Conservation (phyloP, 2,329 filamentous ascomycete genomes). For the Penicillium sp. region DNA sequence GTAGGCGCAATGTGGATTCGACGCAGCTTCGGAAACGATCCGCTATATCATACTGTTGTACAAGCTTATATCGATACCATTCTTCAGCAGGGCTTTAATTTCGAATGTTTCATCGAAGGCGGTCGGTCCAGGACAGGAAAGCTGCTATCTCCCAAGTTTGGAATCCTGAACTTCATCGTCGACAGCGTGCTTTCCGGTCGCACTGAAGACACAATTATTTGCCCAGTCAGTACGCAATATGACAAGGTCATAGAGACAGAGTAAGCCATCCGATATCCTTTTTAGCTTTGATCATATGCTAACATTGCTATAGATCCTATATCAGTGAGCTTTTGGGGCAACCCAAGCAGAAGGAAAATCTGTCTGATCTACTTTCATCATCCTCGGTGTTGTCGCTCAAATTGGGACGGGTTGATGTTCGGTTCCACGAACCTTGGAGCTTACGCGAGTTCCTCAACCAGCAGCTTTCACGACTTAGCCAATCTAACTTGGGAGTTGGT, state of each 20-base stretch:
- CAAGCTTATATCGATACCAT: conserved; percentile 95
- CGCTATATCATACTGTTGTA: conserved; percentile 87
- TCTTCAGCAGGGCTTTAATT: conserved; percentile 86
- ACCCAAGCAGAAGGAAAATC: conserved; percentile 93
- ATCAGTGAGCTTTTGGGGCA: conserved; percentile 91
- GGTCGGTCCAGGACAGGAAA: conserved; percentile 92
- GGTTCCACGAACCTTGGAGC: conserved; percentile 97
- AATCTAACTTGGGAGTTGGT: conserved; percentile 39
- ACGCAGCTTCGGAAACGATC: conserved; percentile 87
- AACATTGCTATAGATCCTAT: conserved; percentile 65
- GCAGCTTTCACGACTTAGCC: conserved; percentile 65
- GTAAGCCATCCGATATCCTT: conserved; percentile 31
- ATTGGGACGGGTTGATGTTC: conserved; percentile 88
- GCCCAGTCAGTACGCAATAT: conserved; percentile 95
- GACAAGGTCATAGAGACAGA: conserved; percentile 99
- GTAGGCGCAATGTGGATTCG: conserved; percentile 91
- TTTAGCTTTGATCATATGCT: conserved; percentile 4
- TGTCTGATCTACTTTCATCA: conserved; percentile 84
- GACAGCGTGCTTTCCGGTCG: conserved; percentile 88
- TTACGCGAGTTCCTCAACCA: conserved; percentile 78
- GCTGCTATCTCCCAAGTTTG: conserved; percentile 90
- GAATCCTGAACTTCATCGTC: conserved; percentile 87
- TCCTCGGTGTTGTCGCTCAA: conserved; percentile 88
- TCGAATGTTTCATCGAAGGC: conserved; percentile 98
- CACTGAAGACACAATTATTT: conserved; percentile 89